Percentiles rank a stretch among this genome's conserved stretches.
Conservation (phyloP, 1,139 yeast species). For the Keqinozyma sinolaborantium region DNA sequence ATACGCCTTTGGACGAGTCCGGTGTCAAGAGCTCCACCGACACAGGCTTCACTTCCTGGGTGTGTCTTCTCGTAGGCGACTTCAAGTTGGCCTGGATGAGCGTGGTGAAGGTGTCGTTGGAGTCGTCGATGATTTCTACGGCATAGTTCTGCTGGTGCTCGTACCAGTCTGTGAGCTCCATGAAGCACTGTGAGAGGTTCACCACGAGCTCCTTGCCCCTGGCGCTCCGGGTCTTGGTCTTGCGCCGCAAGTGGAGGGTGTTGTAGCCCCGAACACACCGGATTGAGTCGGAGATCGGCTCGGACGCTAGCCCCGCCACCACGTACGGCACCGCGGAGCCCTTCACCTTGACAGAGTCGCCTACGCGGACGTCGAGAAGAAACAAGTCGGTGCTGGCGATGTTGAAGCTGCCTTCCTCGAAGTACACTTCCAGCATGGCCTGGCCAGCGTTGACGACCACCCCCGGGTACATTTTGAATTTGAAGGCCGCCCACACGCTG, state of each 20-base stretch:
- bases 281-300: conserved; percentile 19
- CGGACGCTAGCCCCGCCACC: conserved; percentile 42
- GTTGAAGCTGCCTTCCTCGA: conserved; percentile 27
- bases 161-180: conserved; percentile 42
- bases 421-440: conserved; percentile 27
- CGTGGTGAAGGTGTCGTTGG: conserved; percentile 5
- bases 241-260: conserved; percentile 28
- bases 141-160: conserved; percentile 31
- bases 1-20: conserved; percentile 10
- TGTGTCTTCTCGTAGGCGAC: conserved; percentile 12
- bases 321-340: conserved; percentile 14
- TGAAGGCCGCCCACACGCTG: conserved; percentile 37
- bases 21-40: too few relatives aligned
- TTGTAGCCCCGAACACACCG: conserved; percentile 61
- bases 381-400: conserved; percentile 27
- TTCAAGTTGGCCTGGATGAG: conserved; percentile 8
- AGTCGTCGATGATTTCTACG: conserved; percentile 2
- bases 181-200: conserved; percentile 17
- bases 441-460: conserved; percentile 14
- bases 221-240: conserved; percentile 6
- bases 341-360: conserved; percentile 24
- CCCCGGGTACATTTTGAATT: conserved; percentile 37
- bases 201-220: conserved; percentile 11
- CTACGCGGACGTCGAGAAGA: conserved; percentile 34
- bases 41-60: conserved; percentile 10